Percentiles rank a stretch among this genome's conserved stretches.
Conservation (phyloP, 2,329 filamentous ascomycete genomes). For the Seiridium cupressi region DNA sequence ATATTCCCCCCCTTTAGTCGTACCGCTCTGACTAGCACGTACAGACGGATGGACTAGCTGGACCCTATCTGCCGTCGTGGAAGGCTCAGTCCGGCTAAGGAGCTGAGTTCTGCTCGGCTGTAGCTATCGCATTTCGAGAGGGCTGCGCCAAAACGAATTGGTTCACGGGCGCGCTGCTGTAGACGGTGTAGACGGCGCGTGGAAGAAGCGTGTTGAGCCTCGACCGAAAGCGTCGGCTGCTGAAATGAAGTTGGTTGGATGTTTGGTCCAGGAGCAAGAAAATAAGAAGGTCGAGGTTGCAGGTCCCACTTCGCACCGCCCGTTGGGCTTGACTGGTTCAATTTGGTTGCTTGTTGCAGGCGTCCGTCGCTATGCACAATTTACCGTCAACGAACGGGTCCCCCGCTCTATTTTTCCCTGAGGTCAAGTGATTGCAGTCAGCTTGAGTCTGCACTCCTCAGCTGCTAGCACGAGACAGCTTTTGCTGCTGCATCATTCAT, state of each 20-base stretch:
- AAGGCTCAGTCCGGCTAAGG: slow-evolving; percentile 58
- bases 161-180: neutral
- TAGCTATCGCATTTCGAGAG: slow-evolving; percentile 58
- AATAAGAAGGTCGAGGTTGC: slow-evolving; percentile 9
- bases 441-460: no score
- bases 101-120: slow-evolving; percentile 52
- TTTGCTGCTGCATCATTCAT: no score
- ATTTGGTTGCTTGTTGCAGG: slow-evolving; percentile 1
- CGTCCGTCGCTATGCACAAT: slow-evolving; percentile 3
- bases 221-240: slow-evolving; percentile 5
- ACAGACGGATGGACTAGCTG: neutral
- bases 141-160: slow-evolving; percentile 10
- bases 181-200: neutral
- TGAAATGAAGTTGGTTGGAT: slow-evolving; percentile 1
- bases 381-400: neutral
- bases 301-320: neutral
- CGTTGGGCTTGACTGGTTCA: neutral
- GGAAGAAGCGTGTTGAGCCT: neutral
- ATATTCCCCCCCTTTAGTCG: no score
- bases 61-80: neutral
- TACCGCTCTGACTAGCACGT: neutral
- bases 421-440: neutral
- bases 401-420: neutral
- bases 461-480: no score
- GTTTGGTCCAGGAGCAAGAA: slow-evolving; percentile 6